A percentile compares a stretch with the other conserved stretches of the same genome.
Evolutionary conservation across 805 yeast genomes (phyloP).

Genomic region (Saccharomycopsis babjevae): DNA sequence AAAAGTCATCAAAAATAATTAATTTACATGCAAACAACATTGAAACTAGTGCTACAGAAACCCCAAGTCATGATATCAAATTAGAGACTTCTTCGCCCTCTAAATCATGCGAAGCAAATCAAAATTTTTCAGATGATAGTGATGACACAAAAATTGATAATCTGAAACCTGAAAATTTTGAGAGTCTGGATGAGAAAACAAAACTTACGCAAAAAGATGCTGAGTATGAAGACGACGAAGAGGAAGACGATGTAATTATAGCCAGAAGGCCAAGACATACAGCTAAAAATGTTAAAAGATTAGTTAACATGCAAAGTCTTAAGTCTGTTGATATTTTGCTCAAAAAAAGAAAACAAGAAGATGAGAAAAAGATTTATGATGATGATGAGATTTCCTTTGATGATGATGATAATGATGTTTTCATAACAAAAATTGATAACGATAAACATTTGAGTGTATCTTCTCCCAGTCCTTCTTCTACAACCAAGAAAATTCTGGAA

Average conservation of each 20-base stretch:
- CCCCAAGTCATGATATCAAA: background rate
- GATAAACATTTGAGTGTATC: background rate
- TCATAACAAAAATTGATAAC: background rate
- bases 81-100: background rate
- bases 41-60: background rate
- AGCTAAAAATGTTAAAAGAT: slow-evolving; percentile 31
- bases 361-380: background rate
- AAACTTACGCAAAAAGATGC: background rate
- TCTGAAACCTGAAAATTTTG: background rate
- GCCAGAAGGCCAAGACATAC: slow-evolving; percentile 42
- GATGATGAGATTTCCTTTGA: background rate
- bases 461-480: background rate
- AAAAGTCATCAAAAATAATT: background rate
- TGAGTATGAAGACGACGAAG: slow-evolving; percentile 32
- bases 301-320: slow-evolving; percentile 31
- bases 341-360: background rate
- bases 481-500: background rate
- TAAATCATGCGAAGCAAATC: background rate
- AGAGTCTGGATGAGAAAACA: background rate
- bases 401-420: background rate
- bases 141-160: background rate
- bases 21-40: background rate
- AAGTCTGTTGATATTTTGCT: background rate
- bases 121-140: background rate
- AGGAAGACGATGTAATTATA: slow-evolving; percentile 50